Conservation (phyloP, 805 yeast species). For the Candida loeiensis region DNA sequence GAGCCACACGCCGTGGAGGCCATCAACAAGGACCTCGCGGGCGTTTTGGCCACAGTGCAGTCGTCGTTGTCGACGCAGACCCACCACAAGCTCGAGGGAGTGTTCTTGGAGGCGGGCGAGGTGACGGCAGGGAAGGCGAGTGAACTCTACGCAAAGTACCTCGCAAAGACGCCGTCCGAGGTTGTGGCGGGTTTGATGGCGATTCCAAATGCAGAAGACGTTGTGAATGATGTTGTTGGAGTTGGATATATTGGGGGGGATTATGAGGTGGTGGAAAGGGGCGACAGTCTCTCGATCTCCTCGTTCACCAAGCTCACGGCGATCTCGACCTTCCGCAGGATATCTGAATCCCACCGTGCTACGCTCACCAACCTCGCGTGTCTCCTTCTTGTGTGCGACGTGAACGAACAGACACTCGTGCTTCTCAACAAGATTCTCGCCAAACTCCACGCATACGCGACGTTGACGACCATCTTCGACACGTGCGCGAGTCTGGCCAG, state of each 20-base stretch:
- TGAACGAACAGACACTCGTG: slow-evolving; percentile 23
- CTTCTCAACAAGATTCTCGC: slow-evolving; percentile 22
- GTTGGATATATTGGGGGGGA: slow-evolving; percentile 16
- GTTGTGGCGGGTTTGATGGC: slow-evolving; percentile 10
- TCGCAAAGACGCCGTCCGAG: slow-evolving; percentile 25
- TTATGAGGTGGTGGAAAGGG: slow-evolving; percentile 9
- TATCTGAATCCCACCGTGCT: slow-evolving; percentile 26
- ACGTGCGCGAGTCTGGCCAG: slow-evolving; percentile 18
- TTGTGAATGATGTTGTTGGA: neutral
- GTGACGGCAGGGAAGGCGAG: slow-evolving; percentile 14
- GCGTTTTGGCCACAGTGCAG: slow-evolving; percentile 21
- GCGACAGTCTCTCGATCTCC: slow-evolving; percentile 8
- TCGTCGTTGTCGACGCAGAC: slow-evolving; percentile 29
- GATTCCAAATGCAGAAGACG: neutral
- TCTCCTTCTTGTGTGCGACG: slow-evolving; percentile 32
- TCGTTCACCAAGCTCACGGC: slow-evolving; percentile 22
- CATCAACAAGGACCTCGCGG: slow-evolving; percentile 18
- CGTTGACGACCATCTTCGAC: slow-evolving; percentile 24
- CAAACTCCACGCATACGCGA: slow-evolving; percentile 24
- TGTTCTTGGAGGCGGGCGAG: slow-evolving; percentile 11
- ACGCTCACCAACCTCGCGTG: slow-evolving; percentile 28
- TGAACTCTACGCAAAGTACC: slow-evolving; percentile 20
- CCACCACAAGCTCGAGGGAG: slow-evolving; percentile 20
- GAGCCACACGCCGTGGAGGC: slow-evolving; percentile 32
- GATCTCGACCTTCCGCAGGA: slow-evolving; percentile 25